Conservation (phyloP, 345 rosid species). For the Psidium friedrichsthalianum region DNA sequence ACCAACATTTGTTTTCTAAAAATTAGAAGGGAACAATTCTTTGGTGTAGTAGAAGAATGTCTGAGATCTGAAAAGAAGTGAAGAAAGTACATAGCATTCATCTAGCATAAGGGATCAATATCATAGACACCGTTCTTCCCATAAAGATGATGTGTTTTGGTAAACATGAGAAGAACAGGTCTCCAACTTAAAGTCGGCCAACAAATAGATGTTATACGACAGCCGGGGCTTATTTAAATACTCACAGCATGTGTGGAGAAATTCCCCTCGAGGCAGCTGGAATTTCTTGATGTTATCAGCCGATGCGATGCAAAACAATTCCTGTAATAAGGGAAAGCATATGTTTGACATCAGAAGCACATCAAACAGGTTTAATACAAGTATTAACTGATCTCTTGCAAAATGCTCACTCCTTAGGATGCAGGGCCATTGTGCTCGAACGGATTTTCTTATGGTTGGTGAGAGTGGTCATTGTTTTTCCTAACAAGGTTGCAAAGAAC, state of each 20-base stretch:
- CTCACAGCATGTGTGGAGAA: slow-evolving; percentile 96
- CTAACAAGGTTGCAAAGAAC: slow-evolving; percentile 18
- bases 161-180: background rate
- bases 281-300: slow-evolving; percentile 96
- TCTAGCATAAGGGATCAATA: background rate
- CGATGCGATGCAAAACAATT: slow-evolving; percentile 93
- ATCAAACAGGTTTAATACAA: background rate
- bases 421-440: slow-evolving; percentile 89
- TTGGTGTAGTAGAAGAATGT: background rate
- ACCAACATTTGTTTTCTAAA: background rate
- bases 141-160: background rate
- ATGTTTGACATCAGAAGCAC: background rate
- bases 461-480: slow-evolving; percentile 84
- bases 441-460: slow-evolving; percentile 99
- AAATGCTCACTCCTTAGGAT: slow-evolving; percentile 79
- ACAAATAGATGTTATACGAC: background rate
- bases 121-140: background rate
- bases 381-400: background rate
- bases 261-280: slow-evolving; percentile 86
- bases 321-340: slow-evolving; percentile 28
- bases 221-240: background rate
- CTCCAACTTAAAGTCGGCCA: background rate
- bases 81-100: background rate
- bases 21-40: background rate
- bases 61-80: background rate